phyloP scores from a whole-genome alignment of 768 basidiomycete species.

The Infundibulicybe gibba region DNA sequence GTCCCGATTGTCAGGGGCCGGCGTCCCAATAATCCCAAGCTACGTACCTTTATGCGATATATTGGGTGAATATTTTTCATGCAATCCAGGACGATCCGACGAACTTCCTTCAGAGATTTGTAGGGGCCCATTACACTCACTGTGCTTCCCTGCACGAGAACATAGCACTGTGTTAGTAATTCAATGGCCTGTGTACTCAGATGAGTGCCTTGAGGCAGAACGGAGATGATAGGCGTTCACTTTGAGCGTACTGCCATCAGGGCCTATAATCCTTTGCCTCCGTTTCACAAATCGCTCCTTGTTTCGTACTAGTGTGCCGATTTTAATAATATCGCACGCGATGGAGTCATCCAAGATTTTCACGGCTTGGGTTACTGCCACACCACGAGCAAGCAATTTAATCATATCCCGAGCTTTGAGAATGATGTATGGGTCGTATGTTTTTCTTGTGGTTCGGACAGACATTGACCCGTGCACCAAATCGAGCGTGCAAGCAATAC shows the following conservation, averaged over 20 bases:
- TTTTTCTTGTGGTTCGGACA: constrained; percentile 94
- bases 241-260: constrained; percentile 96
- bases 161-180: constrained; percentile 92
- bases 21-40: not conserved
- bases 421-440: constrained; percentile 94
- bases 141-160: constrained; percentile 96
- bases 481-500: constrained; percentile 88
- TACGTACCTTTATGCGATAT: constrained; percentile 88
- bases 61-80: constrained; percentile 99
- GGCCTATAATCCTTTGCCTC: constrained; percentile 94
- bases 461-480: constrained; percentile 97
- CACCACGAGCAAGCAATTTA: constrained; percentile 91
- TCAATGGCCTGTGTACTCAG: constrained; percentile 77
- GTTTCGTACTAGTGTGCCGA: constrained; percentile 89
- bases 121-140: constrained; percentile 98
- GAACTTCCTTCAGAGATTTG: constrained; percentile 93
- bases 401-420: constrained; percentile 95
- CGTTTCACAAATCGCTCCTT: constrained; percentile 97
- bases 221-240: constrained; percentile 34
- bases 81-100: constrained; percentile 95
- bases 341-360: constrained; percentile 88
- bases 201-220: not conserved
- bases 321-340: constrained; percentile 98
- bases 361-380: constrained; percentile 78
- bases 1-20: constrained; percentile 1